These are phyloP conservation scores for Castanospermum australe DNA, from an alignment of 306 rosid genomes.

Conservation along the genomic window DNA sequence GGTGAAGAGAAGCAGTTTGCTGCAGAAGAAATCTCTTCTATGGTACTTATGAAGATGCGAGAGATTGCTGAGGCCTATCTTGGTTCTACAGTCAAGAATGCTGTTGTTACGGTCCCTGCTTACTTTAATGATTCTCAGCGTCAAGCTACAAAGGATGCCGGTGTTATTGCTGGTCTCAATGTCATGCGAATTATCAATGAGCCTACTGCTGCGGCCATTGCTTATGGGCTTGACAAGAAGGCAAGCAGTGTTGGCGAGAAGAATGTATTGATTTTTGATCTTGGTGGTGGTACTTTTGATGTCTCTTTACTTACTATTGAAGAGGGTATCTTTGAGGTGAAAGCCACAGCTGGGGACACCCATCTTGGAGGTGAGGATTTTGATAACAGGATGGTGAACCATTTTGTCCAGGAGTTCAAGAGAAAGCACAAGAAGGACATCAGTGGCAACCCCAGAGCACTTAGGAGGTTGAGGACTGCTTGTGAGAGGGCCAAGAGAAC, in stretches of 20 bases:
- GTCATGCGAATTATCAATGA: conserved; percentile 65
- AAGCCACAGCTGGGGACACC: conserved; percentile 70
- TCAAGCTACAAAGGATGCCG: conserved; percentile 73
- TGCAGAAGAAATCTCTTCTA: conserved; percentile 65
- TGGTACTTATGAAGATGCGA: conserved; percentile 68
- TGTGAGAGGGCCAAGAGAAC: conserved; percentile 70
- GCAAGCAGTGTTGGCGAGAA: conserved; percentile 69
- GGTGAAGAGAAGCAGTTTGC: conserved; percentile 61
- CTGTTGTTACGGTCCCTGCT: conserved; percentile 65
- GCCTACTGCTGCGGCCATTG: conserved; percentile 70
- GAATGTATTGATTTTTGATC: conserved; percentile 63
- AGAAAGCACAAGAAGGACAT: conserved; percentile 66
- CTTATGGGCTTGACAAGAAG: conserved; percentile 68
- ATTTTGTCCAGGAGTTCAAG: conserved; percentile 66
- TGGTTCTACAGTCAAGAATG: conserved; percentile 50
- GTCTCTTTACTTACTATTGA: conserved; percentile 65
- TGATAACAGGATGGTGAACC: conserved; percentile 67
- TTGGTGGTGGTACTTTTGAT: conserved; percentile 70
- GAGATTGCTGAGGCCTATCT: conserved; percentile 67
- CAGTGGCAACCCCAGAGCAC: conserved; percentile 61
- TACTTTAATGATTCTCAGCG: conserved; percentile 67
- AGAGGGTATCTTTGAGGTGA: conserved; percentile 74
- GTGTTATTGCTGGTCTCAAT: conserved; percentile 66
- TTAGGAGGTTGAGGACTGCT: conserved; percentile 61
- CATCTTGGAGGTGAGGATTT: conserved; percentile 70